These are phyloP conservation scores for Xylariomycetidae sp. DNA, from an alignment of 2,329 filamentous ascomycete genomes.

Conservation along the genomic window DNA sequence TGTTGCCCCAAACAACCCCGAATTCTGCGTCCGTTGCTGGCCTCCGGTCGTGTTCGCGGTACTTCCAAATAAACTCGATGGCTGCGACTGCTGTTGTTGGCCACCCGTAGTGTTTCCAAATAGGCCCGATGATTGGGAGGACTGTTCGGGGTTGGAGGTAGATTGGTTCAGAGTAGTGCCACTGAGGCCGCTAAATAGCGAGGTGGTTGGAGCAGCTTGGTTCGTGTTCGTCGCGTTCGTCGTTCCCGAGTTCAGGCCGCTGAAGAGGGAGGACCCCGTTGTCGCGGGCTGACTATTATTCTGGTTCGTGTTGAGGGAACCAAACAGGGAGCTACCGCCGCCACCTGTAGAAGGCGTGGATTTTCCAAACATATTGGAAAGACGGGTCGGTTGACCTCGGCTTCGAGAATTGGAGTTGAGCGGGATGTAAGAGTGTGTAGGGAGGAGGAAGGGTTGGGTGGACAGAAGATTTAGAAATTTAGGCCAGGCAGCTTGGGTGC, in stretches of 20 bases:
- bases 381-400: not conserved
- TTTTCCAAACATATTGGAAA: slow-evolving; percentile 18
- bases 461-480: slow-evolving; percentile 13
- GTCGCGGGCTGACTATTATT: too few species aligned
- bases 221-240: too few species aligned
- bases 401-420: not conserved
- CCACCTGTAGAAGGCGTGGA: slow-evolving; percentile 1
- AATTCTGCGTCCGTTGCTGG: too few species aligned
- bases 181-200: too few species aligned
- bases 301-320: not conserved
- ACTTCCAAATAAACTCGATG: slow-evolving; percentile 4
- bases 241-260: too few species aligned
- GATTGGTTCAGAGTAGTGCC: too few species aligned
- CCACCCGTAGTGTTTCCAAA: slow-evolving; percentile 3
- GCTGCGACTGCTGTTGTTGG: slow-evolving; percentile 1
- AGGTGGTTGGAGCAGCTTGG: too few species aligned
- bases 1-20: not conserved
- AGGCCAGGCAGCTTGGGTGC: too few species aligned
- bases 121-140: slow-evolving; percentile 2
- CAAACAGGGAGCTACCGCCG: not conserved
- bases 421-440: not conserved
- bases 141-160: too few species aligned
- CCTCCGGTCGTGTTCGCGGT: not conserved
- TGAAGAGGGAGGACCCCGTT: too few species aligned
- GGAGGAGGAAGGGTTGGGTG: not conserved